Base-by-base conservation (phyloP, 2,329 filamentous ascomycete genomes). In the Epichloe elymi region DNA sequence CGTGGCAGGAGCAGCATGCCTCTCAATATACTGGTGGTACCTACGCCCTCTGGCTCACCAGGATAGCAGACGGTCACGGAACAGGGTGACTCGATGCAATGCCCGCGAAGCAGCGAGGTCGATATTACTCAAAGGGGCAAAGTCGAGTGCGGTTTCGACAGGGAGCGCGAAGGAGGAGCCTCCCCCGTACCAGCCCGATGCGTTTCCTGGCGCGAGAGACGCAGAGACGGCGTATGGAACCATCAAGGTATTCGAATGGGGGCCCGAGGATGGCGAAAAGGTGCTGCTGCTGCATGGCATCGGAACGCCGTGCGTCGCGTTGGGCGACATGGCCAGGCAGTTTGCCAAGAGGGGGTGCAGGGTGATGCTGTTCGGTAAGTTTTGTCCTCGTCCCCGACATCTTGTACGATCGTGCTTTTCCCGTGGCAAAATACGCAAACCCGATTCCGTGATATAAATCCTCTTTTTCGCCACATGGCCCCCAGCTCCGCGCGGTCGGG, bases 211-310 rank as follows among this genome's bases (percentile, higher is more conserved):
- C 6, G 78, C 71, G 0, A 75, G 86, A 52, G 79, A 88, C 62
- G 80, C 93, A 15, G 62, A 71, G 12, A 84, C 80, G 4, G 79
- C 82, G 5, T 89, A 87, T 61, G 87, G 88, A 15, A 78, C 70
- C 4, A 78, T 87, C 54, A 72, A 83, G 44, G 82, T 87, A 3
- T 91, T 88, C 62, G 88, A 94, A 70, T 93, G 83, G 76, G 88
- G 88, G 0, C 85, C 86, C 0, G 74, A 80, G 53, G 69, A 75
- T 37, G 87, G 86, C 1, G 75, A 80, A 30, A 88, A 83, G 60
- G 80, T 91, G 1, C 68, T 94, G 14, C 69, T 94, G 26, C 68
- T 94, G 15, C 88, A 91, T 64, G 88, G 88, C 5, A 90, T 93
- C 59, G 86, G 81, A 47, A 93, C 87, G 5, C 88, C 88, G 0